Conservation (phyloP, 2,329 filamentous ascomycete genomes). For the Pleochaeta shiraiana region DNA sequence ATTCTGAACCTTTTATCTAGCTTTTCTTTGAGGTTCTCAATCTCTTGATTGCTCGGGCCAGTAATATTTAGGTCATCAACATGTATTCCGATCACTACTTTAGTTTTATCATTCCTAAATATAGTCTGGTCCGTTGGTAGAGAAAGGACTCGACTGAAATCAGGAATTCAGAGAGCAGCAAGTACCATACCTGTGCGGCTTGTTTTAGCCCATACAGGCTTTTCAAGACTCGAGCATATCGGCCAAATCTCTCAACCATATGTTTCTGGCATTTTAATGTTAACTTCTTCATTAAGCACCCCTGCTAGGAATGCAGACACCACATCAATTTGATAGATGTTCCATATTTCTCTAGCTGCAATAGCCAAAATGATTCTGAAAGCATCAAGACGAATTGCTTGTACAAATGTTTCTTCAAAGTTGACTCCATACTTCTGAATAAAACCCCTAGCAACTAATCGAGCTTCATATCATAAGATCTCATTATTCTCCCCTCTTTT, state of each 20-base stretch:
- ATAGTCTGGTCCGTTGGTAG: background rate
- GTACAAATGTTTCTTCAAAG: background rate
- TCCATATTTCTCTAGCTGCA: background rate
- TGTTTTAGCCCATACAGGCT: background rate
- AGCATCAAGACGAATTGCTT: background rate
- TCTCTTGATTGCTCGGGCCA: background rate
- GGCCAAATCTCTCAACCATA: background rate
- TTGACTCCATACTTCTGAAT: background rate
- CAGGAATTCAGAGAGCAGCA: background rate
- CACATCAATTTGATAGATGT: background rate
- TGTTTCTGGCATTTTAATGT: background rate
- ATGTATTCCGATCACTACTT: background rate
- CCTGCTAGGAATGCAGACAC: background rate
- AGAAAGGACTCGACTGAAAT: background rate
- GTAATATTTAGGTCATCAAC: background rate
- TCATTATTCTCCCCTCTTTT: too few relatives aligned
- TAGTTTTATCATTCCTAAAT: background rate
- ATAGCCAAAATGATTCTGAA: background rate
- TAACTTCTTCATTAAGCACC: background rate
- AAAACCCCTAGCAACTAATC: background rate
- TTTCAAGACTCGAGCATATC: constrained; percentile 1
- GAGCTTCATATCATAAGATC: too few relatives aligned
- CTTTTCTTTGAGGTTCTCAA: background rate
- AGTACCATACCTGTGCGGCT: background rate
- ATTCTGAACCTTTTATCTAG: background rate